phyloP scores from a whole-genome alignment of 2,329 filamentous ascomycete species.

The Hymenoscyphus occultus region DNA sequence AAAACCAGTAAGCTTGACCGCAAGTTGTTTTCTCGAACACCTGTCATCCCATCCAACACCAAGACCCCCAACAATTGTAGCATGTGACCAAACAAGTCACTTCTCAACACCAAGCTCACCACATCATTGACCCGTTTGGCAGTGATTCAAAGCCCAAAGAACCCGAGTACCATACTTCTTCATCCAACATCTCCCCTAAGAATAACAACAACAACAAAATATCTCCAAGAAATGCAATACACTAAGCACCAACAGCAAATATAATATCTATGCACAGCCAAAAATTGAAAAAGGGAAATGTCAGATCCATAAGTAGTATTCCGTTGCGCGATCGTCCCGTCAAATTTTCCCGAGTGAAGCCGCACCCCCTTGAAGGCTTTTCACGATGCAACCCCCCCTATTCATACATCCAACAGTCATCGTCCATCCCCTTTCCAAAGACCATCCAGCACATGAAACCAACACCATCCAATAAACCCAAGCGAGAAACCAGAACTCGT shows the following conservation, averaged over 20 bases:
- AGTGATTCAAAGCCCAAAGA: not conserved
- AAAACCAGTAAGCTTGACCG: too few relatives aligned
- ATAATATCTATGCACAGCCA: not conserved
- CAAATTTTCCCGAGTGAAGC: not conserved
- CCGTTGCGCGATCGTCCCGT: not conserved
- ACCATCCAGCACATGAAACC: not conserved
- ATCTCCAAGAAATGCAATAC: not conserved
- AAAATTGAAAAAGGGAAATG: not conserved
- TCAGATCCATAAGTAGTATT: slow-evolving; percentile 3
- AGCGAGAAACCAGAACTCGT: not conserved
- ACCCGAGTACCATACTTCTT: not conserved
- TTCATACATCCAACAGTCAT: not conserved
- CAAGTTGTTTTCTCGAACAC: too few relatives aligned
- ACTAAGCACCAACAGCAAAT: slow-evolving; percentile 1
- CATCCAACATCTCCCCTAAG: not conserved
- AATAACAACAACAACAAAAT: not conserved
- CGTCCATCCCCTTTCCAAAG: not conserved
- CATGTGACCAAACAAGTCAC: not conserved
- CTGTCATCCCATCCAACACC: too few relatives aligned
- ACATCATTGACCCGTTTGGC: not conserved
- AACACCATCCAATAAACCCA: not conserved
- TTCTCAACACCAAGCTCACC: not conserved
- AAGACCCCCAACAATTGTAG: not conserved
- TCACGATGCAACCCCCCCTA: not conserved
- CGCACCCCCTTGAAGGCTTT: not conserved